Evolutionary conservation across 2,329 filamentous ascomycete genomes (phyloP).

Genomic region (Ophiosphaerella korrae): DNA sequence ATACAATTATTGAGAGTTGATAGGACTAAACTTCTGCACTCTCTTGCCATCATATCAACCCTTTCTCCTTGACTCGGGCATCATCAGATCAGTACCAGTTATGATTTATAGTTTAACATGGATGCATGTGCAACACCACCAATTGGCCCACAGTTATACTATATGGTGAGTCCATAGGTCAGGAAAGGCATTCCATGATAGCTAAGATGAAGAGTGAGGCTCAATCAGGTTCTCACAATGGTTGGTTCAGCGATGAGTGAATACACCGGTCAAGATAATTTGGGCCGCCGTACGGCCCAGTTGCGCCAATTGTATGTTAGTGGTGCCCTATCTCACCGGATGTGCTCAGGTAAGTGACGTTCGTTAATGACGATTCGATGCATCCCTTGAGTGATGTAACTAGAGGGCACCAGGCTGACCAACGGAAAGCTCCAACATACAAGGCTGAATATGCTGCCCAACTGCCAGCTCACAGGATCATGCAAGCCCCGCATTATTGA

Average conservation of each 20-base stretch:
- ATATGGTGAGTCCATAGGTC: too few relatives aligned
- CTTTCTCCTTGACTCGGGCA: too few relatives aligned
- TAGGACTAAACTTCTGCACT: too few relatives aligned
- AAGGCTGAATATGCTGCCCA: slow-evolving; percentile 27
- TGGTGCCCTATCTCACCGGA: slow-evolving; percentile 2
- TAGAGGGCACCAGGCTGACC: slow-evolving; percentile 24
- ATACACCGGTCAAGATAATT: slow-evolving; percentile 1
- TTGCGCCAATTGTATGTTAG: background rate
- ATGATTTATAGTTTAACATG: too few relatives aligned
- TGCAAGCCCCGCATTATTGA: slow-evolving; percentile 19
- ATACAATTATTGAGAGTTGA: too few relatives aligned
- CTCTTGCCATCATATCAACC: too few relatives aligned
- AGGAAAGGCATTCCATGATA: too few relatives aligned
- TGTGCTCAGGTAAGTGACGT: background rate
- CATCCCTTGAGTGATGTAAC: slow-evolving; percentile 2
- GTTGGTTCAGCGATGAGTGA: too few relatives aligned
- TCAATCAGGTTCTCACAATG: too few relatives aligned
- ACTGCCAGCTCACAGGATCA: slow-evolving; percentile 29
- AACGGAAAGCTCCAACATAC: slow-evolving; percentile 18
- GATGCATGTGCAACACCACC: too few relatives aligned
- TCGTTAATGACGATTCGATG: background rate
- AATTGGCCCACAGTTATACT: too few relatives aligned
- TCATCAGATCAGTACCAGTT: too few relatives aligned
- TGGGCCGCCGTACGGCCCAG: background rate
- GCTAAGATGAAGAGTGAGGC: background rate